Base-by-base conservation (phyloP, 2,329 filamentous ascomycete species). In the Ophiostoma sp. region DNA sequence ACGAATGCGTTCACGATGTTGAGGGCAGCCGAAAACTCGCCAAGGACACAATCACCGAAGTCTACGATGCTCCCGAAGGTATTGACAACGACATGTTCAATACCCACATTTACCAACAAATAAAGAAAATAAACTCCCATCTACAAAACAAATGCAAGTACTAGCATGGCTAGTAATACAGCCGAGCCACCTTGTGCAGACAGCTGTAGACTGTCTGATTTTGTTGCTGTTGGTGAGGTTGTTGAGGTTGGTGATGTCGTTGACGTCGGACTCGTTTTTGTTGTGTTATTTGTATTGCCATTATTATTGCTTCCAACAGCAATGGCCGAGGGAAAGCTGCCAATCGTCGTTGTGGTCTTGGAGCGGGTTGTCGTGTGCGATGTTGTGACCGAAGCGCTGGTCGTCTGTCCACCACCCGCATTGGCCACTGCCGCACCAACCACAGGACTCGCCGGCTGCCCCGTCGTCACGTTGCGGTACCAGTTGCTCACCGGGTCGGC, bases 1-100 rank as follows among this genome's bases (percentile, higher is more conserved):
- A 95, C 84, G 96, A 98, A 79, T 98, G 95, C 79, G 87, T 93
- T 2, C 93, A 96, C 79, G 94, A 98, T 78, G 86, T 88, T 64
- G 91, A 95, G 28, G 89, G 86, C 48, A 94, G 93, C 70, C 88
- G 95, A 42, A 88, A 88, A 71, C 82, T 98, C 17, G 95, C 96
- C 12, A 92, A 93, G 78, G 87, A 91, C 50, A 93, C 95, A 2
- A 96, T 98, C 75, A 88, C 92, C 57, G 94, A 97, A 78, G 95
- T 98, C 0, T 98, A 98, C 80, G 92, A 94, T 73, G 94, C 94
- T 1, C 90, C 92, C 71, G 95, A 98, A 81, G 93, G 93, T 25
- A 95, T 98, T 90, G 93, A 97, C 74, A 95, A 98, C 79, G 94
- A 97, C 77, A 97, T 96, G 85, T 99, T 98, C 80, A 90, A n/a